phyloP scores from a whole-genome alignment of 1,139 yeast species.

The Geotrichum reessii region DNA sequence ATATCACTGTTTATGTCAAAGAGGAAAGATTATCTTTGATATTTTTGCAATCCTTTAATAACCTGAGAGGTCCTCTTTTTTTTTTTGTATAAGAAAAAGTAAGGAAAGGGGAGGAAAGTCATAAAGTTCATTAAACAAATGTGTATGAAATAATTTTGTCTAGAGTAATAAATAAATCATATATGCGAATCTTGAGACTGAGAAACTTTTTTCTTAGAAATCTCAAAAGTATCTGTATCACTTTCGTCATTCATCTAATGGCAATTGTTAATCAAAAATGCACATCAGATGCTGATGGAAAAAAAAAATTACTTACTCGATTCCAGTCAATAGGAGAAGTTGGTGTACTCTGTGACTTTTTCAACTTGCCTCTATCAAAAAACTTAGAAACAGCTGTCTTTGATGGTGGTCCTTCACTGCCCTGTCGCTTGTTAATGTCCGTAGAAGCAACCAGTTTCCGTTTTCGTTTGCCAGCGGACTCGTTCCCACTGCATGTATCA shows the following conservation, averaged over 20 bases:
- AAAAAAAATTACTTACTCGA: conserved; percentile 12
- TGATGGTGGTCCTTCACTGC: conserved; percentile 23
- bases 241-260: conserved; percentile 4
- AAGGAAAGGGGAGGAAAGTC: background rate
- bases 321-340: conserved; percentile 15
- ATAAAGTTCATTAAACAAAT: conserved; percentile 7
- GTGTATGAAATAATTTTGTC: background rate
- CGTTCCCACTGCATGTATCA: conserved; percentile 4
- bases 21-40: background rate
- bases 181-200: background rate
- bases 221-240: background rate
- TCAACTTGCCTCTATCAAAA: conserved; percentile 15
- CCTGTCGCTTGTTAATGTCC: conserved; percentile 6
- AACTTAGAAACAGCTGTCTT: conserved; percentile 30
- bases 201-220: background rate
- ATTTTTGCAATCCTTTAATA: background rate
- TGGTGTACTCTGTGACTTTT: conserved; percentile 12
- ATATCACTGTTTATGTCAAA: background rate
- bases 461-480: conserved; percentile 23
- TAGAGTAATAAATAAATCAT: background rate
- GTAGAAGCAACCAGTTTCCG: background rate
- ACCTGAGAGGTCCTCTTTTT: background rate
- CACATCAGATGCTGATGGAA: no score
- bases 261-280: background rate
- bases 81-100: background rate